Evolutionary conservation across 352 stramenopile species (phyloP).

Genomic region (Pythium angustatum): DNA sequence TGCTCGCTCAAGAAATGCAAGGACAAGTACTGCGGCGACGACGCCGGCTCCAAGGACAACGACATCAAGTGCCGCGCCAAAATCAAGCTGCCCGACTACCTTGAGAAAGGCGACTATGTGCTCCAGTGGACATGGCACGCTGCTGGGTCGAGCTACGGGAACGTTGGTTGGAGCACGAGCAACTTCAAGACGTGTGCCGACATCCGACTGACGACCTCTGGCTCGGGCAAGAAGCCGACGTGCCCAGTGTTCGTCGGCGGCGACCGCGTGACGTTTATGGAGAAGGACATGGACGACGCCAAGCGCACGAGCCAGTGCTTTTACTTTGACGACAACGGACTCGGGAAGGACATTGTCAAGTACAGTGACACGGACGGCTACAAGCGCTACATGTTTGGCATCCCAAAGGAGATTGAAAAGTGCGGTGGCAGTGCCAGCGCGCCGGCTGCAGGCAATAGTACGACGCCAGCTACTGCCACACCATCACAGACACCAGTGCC

Average conservation of each 20-base stretch:
- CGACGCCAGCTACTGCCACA: background rate
- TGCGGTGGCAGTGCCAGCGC: constrained; percentile 35
- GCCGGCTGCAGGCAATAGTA: background rate
- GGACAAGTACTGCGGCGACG: constrained; percentile 44
- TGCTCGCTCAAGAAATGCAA: constrained; percentile 43
- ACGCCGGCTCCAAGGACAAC: constrained; percentile 35
- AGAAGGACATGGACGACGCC: constrained; percentile 31
- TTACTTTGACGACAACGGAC: constrained; percentile 59
- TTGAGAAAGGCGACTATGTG: constrained; percentile 51
- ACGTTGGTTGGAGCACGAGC: constrained; percentile 48
- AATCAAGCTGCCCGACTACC: constrained; percentile 51
- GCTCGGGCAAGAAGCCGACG: constrained; percentile 32
- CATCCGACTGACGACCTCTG: constrained; percentile 46
- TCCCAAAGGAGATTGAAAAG: constrained; percentile 43
- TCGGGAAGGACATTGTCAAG: constrained; percentile 46
- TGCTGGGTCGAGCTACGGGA: constrained; percentile 50
- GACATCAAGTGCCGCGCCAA: constrained; percentile 46
- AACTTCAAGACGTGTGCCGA: constrained; percentile 59
- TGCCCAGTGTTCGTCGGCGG: constrained; percentile 54
- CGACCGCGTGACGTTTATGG: constrained; percentile 52
- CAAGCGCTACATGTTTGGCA: constrained; percentile 49
- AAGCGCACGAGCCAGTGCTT: constrained; percentile 39
- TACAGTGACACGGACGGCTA: constrained; percentile 43
- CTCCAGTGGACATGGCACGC: constrained; percentile 61
- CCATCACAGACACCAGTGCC: background rate